phyloP scores from a whole-genome alignment of 2,329 filamentous ascomycete species.

The Ophiocordyceps camponoti-saundersi region DNA sequence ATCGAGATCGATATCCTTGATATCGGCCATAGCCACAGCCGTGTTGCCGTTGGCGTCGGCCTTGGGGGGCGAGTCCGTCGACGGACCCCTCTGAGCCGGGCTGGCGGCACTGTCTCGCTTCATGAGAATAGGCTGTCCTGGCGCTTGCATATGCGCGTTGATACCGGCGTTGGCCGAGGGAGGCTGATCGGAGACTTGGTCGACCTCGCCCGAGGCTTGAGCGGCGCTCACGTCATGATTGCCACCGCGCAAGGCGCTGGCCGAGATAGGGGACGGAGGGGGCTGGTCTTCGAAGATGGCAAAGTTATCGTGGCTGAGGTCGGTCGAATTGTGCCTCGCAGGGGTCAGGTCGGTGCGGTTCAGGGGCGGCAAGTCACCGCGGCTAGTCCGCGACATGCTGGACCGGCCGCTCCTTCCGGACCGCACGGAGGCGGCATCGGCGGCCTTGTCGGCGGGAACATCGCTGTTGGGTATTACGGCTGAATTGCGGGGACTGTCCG shows the following conservation, averaged over 20 bases:
- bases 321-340: conserved; percentile 22
- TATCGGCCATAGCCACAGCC: conserved; percentile 61
- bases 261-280: conserved; percentile 79
- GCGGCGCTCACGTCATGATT: conserved; percentile 67
- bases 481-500: conserved; percentile 70
- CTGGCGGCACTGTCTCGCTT: conserved; percentile 59
- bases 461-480: conserved; percentile 48
- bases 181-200: conserved; percentile 82
- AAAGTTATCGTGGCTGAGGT: conserved; percentile 22
- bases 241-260: conserved; percentile 52
- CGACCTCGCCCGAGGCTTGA: conserved; percentile 77
- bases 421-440: conserved; percentile 58
- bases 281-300: conserved; percentile 35
- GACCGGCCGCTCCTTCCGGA: conserved; percentile 47
- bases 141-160: conserved; percentile 44
- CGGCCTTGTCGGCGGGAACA: conserved; percentile 34
- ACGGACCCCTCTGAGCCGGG: conserved; percentile 34
- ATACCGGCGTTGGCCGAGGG: conserved; percentile 48
- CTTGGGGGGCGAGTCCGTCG: conserved; percentile 23
- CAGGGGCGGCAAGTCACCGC: conserved; percentile 24
- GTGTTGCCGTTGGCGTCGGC: conserved; percentile 29
- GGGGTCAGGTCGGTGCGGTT: conserved; percentile 18
- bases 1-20: conserved; percentile 87
- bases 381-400: conserved; percentile 25
- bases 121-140: conserved; percentile 79